phyloP scores from a whole-genome alignment of 2,329 filamentous ascomycete species.

The Trichoderma atrobrunneum region DNA sequence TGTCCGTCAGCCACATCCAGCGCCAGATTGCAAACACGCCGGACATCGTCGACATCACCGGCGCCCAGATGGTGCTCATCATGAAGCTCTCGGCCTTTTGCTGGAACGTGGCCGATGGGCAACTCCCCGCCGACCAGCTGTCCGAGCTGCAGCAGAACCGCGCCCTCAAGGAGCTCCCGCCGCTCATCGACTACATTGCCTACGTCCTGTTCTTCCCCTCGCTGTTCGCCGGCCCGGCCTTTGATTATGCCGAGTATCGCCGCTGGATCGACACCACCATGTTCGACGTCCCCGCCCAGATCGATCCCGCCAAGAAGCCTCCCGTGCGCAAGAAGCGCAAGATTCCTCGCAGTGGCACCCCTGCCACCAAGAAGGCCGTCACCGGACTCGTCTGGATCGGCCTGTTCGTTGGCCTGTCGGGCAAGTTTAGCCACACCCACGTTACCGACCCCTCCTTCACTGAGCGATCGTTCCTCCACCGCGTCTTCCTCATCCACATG shows the following conservation, averaged over 20 bases:
- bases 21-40: conserved; percentile 71
- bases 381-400: conserved; percentile 77
- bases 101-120: conserved; percentile 96
- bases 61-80: conserved; percentile 94
- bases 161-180: conserved; percentile 71
- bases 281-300: conserved; percentile 79
- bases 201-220: conserved; percentile 96
- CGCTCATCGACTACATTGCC: conserved; percentile 75
- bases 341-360: conserved; percentile 86
- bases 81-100: conserved; percentile 98
- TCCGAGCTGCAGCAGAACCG: conserved; percentile 83
- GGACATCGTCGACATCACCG: conserved; percentile 78
- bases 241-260: conserved; percentile 90
- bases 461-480: conserved; percentile 64
- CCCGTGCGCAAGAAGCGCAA: conserved; percentile 84
- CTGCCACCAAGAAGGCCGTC: conserved; percentile 73
- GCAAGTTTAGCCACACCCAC: conserved; percentile 61
- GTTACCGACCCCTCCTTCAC: conserved; percentile 66
- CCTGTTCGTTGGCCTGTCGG: conserved; percentile 69
- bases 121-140: conserved; percentile 73
- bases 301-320: conserved; percentile 82
- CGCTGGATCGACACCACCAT: conserved; percentile 92
- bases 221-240: conserved; percentile 84
- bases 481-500: conserved; percentile 80
- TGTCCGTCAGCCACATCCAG: conserved; percentile 84